A percentile compares a stretch with the other conserved stretches of the same genome.
These are phyloP conservation scores for Graphilbum fragrans DNA, from an alignment of 2,329 filamentous ascomycete genomes.

Conservation along the genomic window DNA sequence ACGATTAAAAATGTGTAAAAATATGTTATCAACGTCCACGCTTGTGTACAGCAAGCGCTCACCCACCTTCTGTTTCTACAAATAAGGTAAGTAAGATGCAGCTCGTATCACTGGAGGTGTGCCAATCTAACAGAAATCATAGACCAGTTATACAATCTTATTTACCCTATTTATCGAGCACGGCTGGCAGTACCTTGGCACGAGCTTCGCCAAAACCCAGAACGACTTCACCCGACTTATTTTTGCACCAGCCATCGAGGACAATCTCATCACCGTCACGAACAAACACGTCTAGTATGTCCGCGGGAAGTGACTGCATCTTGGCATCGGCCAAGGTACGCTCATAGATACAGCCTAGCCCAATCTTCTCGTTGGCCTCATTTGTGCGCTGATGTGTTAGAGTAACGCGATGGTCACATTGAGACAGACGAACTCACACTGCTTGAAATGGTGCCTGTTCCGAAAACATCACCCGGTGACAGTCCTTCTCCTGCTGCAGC, in stretches of 20 bases:
- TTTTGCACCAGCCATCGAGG: background rate
- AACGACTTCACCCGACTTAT: background rate
- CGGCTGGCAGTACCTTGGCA: constrained; percentile 1
- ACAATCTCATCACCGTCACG: background rate
- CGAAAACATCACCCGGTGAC: background rate
- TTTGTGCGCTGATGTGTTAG: background rate
- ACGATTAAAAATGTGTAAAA: too few relatives aligned
- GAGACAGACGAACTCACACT: background rate
- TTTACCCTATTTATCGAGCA: too few relatives aligned
- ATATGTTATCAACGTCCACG: too few relatives aligned
- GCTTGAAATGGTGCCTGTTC: background rate
- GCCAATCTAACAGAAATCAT: too few relatives aligned
- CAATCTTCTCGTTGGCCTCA: background rate
- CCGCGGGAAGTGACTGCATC: background rate
- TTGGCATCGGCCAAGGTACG: background rate
- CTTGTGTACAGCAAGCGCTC: too few relatives aligned
- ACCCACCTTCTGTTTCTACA: too few relatives aligned
- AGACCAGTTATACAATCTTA: too few relatives aligned
- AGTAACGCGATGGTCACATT: background rate
- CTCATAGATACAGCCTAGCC: background rate
- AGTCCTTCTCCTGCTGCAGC: background rate
- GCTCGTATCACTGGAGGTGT: too few relatives aligned
- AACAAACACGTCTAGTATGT: background rate
- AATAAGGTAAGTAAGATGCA: too few relatives aligned
- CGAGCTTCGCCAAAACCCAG: background rate